Evolutionary conservation across 2,329 filamentous ascomycete genomes (phyloP), one percentile per base, ranked within the genome.

Genomic region (Nannizziopsis arthrosporioides): DNA sequence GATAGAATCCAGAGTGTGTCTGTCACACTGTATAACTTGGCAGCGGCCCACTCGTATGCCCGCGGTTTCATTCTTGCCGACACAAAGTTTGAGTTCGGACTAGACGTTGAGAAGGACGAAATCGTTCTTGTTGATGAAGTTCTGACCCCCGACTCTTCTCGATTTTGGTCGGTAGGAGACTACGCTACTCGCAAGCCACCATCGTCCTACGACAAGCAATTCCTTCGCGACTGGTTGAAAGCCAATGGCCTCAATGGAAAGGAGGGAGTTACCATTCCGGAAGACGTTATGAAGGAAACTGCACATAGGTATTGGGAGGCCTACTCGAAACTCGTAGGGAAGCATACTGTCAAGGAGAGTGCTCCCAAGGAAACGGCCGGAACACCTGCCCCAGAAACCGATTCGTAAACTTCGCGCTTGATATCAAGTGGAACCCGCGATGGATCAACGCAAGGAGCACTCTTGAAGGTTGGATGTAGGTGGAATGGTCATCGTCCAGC

Each of bases 141-240:
- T 17, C 70, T 94, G 51, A 93, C 87, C 6, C 87, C 88, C 2
- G 83, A 87, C 63, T 83, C 78, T 47, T 90, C 84, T 44, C 78
- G 89, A 12, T 94, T 94, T 74, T 96, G 90, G 89, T 81, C 81
- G 0, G 78, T 75, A 54, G 80, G 80, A 38, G 73, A 73, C n/a
- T n/a, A 40, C 93, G 90, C 62, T 75, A 80, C 61, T 67, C 84
- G 14, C 88, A 89, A 1, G 74, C 75, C 83, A 49, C 87, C 93
- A 70, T 76, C 82, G 47, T 92, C 85, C 67, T 92, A 90, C 56
- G 89, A 95, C 63, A 95, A 95, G 74, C 84, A 89, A 69, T 82
- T 76, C 59, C 65, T 94, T 56, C 73, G 89, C 32, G 82, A 95
- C 67, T 95, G 87, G 85, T 66, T 95, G 58, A 82, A 80, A 2